Conservation (phyloP, 73 alveolate species). For the Stentor roeselii region DNA sequence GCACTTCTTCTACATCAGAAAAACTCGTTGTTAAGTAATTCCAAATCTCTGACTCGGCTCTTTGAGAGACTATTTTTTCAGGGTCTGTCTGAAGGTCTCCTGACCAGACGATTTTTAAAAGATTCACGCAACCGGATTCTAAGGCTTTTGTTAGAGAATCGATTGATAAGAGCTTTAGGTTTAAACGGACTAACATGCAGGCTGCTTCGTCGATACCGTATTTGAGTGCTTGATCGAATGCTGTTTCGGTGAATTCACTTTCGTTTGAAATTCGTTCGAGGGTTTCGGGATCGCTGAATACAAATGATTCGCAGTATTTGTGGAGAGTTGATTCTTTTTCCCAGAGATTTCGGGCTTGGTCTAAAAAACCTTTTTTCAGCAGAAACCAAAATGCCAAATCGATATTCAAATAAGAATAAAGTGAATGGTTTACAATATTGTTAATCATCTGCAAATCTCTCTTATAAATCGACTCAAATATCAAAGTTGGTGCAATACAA, state of each 20-base stretch:
- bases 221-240: neutral
- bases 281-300: neutral
- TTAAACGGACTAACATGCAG: neutral
- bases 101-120: constrained; percentile 12
- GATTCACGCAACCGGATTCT: neutral
- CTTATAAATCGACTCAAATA: neutral
- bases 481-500: neutral
- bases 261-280: neutral
- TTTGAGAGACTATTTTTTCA: neutral
- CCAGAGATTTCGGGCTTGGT: neutral
- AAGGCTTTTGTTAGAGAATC: neutral
- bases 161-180: neutral
- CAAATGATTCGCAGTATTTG: neutral
- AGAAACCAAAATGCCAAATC: neutral
- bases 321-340: neutral
- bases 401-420: neutral
- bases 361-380: neutral
- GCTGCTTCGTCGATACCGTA: neutral
- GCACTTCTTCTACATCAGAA: constrained; percentile 17
- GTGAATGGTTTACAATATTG: neutral
- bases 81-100: neutral
- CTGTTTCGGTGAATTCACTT: neutral
- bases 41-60: neutral
- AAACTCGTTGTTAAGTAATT: neutral
- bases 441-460: neutral